phyloP scores from a whole-genome alignment of 148 eudicot genomes.

The Amaranthus palmeri region DNA sequence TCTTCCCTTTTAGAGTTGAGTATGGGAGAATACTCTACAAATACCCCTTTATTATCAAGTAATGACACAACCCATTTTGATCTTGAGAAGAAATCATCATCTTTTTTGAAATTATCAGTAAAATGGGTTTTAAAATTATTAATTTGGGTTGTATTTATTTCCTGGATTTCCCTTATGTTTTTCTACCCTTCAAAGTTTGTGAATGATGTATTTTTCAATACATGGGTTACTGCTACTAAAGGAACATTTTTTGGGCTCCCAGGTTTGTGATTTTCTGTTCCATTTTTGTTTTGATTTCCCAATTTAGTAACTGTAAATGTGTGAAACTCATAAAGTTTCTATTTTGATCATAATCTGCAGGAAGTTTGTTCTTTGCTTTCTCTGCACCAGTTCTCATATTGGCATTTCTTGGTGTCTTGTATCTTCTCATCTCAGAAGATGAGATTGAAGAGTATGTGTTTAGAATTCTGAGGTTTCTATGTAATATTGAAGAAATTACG shows the following conservation, averaged over 20 bases:
- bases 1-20: constrained; percentile 6
- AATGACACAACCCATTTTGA: constrained; percentile 11
- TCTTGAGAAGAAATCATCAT: constrained; percentile 21
- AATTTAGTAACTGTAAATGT: neutral
- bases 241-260: constrained; percentile 40
- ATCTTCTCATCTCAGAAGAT: constrained; percentile 50
- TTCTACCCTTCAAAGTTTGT: constrained; percentile 42
- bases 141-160: constrained; percentile 60
- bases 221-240: constrained; percentile 20
- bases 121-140: constrained; percentile 54
- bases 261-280: constrained; percentile 30
- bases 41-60: constrained; percentile 34
- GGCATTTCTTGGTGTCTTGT: constrained; percentile 52
- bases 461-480: neutral
- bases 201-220: constrained; percentile 12
- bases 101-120: constrained; percentile 29
- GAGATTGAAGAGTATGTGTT: constrained; percentile 54
- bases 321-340: neutral
- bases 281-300: neutral
- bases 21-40: constrained; percentile 42
- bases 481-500: neutral
- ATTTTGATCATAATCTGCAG: constrained; percentile 41
- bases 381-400: constrained; percentile 62
- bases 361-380: constrained; percentile 47
- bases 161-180: constrained; percentile 56